Percentiles rank a stretch among this genome's conserved stretches.
These are phyloP conservation scores for Scenedesmus sp. DNA, from an alignment of 163 green algal species.

Conservation along the genomic window DNA sequence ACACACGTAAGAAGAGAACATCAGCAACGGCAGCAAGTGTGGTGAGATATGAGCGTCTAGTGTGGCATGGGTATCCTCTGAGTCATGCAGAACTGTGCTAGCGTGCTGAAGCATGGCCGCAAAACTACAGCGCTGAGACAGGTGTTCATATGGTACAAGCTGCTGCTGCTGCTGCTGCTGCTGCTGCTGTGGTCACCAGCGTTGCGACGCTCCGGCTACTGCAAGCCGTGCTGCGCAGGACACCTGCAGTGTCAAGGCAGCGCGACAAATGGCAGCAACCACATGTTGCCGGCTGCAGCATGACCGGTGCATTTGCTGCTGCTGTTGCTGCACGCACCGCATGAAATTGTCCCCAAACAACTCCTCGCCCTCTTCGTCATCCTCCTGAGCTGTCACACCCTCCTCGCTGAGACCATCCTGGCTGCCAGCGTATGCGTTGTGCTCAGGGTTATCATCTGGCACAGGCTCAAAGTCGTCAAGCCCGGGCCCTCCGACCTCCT, in stretches of 20 bases:
- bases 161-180: no score
- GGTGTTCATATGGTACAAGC: no score
- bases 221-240: no score
- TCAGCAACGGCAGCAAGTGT: neutral
- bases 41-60: neutral
- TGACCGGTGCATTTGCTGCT: neutral
- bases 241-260: neutral
- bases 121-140: no score
- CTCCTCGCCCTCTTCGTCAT: conserved; percentile 83
- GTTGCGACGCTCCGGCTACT: no score
- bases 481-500: conserved; percentile 27
- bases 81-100: no score
- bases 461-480: conserved; percentile 54
- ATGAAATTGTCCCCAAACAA: conserved; percentile 67
- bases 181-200: no score
- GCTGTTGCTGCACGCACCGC: conserved; percentile 19
- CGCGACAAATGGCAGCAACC: neutral
- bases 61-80: neutral
- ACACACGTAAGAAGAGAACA: neutral
- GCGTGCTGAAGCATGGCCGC: no score
- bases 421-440: conserved; percentile 7
- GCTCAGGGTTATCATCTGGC: conserved; percentile 50
- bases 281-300: neutral
- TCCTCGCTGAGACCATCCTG: conserved; percentile 55
- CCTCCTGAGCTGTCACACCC: conserved; percentile 58